Evolutionary conservation across 2,329 filamentous ascomycete genomes (phyloP), one percentile per base, ranked within the genome.

Genomic region (Orbilia oligospora): DNA sequence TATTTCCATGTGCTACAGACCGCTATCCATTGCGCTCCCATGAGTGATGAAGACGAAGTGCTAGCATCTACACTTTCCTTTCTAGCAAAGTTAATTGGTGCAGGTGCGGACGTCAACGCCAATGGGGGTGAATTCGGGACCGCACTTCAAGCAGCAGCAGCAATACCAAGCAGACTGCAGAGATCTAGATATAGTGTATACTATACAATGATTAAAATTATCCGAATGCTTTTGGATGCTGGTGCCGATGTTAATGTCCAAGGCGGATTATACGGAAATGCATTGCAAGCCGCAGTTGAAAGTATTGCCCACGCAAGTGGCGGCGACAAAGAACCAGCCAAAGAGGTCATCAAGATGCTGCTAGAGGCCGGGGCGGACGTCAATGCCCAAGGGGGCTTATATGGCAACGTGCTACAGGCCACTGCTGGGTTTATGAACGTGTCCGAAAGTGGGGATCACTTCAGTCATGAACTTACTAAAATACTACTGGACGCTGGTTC

Each of bases 131-230:
- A n/a, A 55, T 55, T n/a, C 10, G 24, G 27, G 0, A 70, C 1
- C 12, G 51, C 27, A 9, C 36, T 69, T n/a, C 36, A 58, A 16
- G 51, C 66, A 16, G 66, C 36, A 10, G 65, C 38, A 41, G 38
- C n/a, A n/a, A n/a, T n/a, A n/a, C n/a, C n/a, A n/a, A n/a, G n/a
- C n/a, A n/a, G n/a, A n/a, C n/a, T n/a, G n/a, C n/a, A n/a, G n/a
- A n/a, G n/a, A n/a, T n/a, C n/a, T n/a, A n/a, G n/a, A n/a, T n/a
- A n/a, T n/a, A n/a, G n/a, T n/a, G n/a, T n/a, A n/a, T n/a, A n/a
- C n/a, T n/a, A n/a, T n/a, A n/a, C n/a, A n/a, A n/a, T n/a, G n/a
- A 5, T 36, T 12, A 41, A 41, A 16, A 41, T 14, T 18, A 8
- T 46, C 1, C 4, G 1, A 16, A 46, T 20, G 44, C 44, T 46